Evolutionary conservation across 306 rosid species (phyloP), one percentile per base, ranked within the genome.

Genomic region (Malus asiatica): DNA sequence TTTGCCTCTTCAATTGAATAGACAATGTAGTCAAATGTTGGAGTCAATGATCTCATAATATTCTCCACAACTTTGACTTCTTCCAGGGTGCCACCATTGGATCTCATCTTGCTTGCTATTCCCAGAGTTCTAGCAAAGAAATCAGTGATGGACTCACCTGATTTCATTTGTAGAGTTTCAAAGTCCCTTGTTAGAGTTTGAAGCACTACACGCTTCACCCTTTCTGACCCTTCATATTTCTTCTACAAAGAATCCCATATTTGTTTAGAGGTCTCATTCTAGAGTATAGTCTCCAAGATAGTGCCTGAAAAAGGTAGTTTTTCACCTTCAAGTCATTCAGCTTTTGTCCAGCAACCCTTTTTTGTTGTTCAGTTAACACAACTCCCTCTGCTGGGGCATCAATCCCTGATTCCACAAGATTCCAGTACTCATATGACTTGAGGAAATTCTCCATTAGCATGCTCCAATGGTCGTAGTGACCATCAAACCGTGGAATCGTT

Each of bases 111-210:
- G 40, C 10, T 71, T 33, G 75, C 60, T 14, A 68, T 19, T 4
- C 4, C 8, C 44, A 73, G 1, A 2, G 27, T n/a, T 14, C 22
- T 40, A 10, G 13, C 14, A 23, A 73, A 42, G 13, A 68, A 68
- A 18, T 68, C 22, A 6, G 30, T 14, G 22, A 68, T 8, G 16
- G 61, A 51, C 22, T 77, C 53, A 22, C 48, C 46, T 11, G 13
- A 44, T 51, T 77, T 77, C 75, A 77, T 77, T 20, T 69, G 25
- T 2, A 77, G 35, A 19, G 15, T 60, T 60, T 73, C 63, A 25
- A 72, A 79, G 3, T 79, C 74, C 58, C n/a, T 66, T 0, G 62
- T 16, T 5, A 60, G 30, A 6, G 76, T 52, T 38, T 72, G 66
- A 13, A 72, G 66, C 59, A 15, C 5, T 14, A 35, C 64, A 53